phyloP scores from a whole-genome alignment of 1,284 basidiomycete species.

The Sporisorium sorghi region DNA sequence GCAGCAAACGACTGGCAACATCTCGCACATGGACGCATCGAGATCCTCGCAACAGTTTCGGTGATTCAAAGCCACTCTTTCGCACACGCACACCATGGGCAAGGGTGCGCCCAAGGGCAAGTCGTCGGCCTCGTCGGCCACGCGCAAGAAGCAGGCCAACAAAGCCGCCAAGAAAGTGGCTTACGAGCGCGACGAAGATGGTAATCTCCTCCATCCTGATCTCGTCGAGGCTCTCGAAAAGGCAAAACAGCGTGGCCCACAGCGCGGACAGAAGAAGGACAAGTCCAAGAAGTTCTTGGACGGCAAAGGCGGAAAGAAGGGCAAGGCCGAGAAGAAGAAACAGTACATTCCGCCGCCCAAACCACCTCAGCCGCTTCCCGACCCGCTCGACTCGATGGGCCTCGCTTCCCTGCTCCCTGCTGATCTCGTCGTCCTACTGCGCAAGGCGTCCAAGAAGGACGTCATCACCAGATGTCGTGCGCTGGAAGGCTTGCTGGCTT shows the following conservation, averaged over 20 bases:
- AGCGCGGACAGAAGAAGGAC: constrained; percentile 62
- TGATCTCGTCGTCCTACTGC: constrained; percentile 84
- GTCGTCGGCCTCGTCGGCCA: constrained; percentile 66
- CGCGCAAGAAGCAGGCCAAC: constrained; percentile 67
- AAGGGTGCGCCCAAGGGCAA: constrained; percentile 59
- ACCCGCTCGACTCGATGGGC: constrained; percentile 90
- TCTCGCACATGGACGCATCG: constrained; percentile 1
- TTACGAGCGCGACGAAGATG: constrained; percentile 46
- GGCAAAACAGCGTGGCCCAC: constrained; percentile 32
- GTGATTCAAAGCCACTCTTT: neutral
- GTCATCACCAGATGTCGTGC: constrained; percentile 85
- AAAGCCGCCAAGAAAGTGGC: constrained; percentile 61
- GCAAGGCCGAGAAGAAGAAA: constrained; percentile 63
- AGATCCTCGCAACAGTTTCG: neutral
- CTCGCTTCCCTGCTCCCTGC: constrained; percentile 74
- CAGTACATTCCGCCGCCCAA: constrained; percentile 66
- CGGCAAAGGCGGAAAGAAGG: constrained; percentile 48
- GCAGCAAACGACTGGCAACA: neutral
- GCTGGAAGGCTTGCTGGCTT: constrained; percentile 83
- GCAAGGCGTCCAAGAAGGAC: constrained; percentile 90
- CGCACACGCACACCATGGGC: constrained; percentile 20
- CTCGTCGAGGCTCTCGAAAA: constrained; percentile 36
- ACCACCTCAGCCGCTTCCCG: constrained; percentile 83
- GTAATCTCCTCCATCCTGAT: constrained; percentile 36
- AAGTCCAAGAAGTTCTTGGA: constrained; percentile 60